phyloP scores from a whole-genome alignment of 2,329 filamentous ascomycete genomes.

The Karstenula rhodostoma region DNA sequence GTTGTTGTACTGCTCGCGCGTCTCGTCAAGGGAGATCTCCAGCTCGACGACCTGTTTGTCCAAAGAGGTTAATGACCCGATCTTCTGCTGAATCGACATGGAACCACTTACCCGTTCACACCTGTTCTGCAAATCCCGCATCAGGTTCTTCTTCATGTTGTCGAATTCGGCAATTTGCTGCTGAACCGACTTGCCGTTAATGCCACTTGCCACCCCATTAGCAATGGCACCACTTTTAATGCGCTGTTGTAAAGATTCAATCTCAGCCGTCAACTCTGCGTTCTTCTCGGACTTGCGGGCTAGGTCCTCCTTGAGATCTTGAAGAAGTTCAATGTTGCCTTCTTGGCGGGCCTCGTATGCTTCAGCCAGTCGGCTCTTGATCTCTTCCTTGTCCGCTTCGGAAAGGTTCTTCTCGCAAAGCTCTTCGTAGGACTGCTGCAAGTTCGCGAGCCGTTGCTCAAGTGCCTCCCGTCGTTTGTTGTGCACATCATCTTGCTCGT shows the following conservation, averaged over 20 bases:
- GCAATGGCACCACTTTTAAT: constrained; percentile 70
- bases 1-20: constrained; percentile 98
- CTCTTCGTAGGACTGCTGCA: constrained; percentile 86
- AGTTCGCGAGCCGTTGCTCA: constrained; percentile 74
- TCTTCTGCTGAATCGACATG: constrained; percentile 16
- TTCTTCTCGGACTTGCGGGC: constrained; percentile 82
- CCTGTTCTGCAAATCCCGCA: constrained; percentile 97
- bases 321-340: constrained; percentile 74
- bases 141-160: constrained; percentile 99
- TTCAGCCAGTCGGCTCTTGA: constrained; percentile 80
- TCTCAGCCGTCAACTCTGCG: constrained; percentile 77
- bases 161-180: constrained; percentile 99
- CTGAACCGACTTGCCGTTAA: constrained; percentile 88
- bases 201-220: constrained; percentile 65
- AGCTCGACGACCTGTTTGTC: constrained; percentile 78
- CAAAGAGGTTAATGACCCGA: constrained; percentile 28
- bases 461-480: constrained; percentile 75
- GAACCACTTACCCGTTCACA: constrained; percentile 76
- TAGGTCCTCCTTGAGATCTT: constrained; percentile 80
- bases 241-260: constrained; percentile 80
- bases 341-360: constrained; percentile 79
- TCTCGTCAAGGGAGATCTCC: constrained; percentile 96
- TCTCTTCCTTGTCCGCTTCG: constrained; percentile 80
- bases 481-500: constrained; percentile 68
- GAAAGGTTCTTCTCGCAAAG: constrained; percentile 80